Conservation (phyloP, 257 asterid species). For the Salvia miltiorrhiza region DNA sequence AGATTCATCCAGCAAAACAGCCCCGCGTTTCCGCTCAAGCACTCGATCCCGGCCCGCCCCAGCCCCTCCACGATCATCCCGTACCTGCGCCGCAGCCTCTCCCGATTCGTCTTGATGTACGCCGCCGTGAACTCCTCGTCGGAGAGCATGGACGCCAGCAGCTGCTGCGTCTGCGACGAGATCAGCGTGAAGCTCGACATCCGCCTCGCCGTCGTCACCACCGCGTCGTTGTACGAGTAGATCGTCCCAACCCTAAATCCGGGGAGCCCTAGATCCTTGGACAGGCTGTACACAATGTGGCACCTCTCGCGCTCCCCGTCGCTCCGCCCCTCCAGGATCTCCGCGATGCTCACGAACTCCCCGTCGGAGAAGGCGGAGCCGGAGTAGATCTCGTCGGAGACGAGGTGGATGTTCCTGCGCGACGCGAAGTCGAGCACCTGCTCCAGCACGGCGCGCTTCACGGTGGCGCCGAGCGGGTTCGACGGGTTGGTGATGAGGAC, state of each 20-base stretch:
- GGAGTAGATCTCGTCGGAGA: constrained; percentile 57
- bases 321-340: constrained; percentile 26
- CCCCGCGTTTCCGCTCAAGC: constrained; percentile 51
- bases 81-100: constrained; percentile 33
- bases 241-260: constrained; percentile 54
- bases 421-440: constrained; percentile 37
- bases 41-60: constrained; percentile 31
- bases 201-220: constrained; percentile 46
- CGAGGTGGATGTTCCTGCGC: constrained; percentile 38
- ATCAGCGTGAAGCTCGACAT: constrained; percentile 59
- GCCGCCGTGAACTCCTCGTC: constrained; percentile 30
- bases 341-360: constrained; percentile 47
- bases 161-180: constrained; percentile 54
- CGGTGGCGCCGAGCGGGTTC: constrained; percentile 51
- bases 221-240: constrained; percentile 47
- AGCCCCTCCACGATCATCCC: constrained; percentile 34
- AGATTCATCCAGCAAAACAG: constrained; percentile 56
- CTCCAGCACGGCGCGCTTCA: constrained; percentile 30
- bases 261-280: constrained; percentile 52
- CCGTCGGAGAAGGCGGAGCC: constrained; percentile 46
- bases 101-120: constrained; percentile 32
- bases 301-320: constrained; percentile 35
- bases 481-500: constrained; percentile 51
- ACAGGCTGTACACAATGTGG: constrained; percentile 50
- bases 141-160: constrained; percentile 45